Evolutionary conservation across 441 rosid genomes (phyloP), one percentile per base, ranked within the genome.

Genomic region (Corymbia citriodora): DNA sequence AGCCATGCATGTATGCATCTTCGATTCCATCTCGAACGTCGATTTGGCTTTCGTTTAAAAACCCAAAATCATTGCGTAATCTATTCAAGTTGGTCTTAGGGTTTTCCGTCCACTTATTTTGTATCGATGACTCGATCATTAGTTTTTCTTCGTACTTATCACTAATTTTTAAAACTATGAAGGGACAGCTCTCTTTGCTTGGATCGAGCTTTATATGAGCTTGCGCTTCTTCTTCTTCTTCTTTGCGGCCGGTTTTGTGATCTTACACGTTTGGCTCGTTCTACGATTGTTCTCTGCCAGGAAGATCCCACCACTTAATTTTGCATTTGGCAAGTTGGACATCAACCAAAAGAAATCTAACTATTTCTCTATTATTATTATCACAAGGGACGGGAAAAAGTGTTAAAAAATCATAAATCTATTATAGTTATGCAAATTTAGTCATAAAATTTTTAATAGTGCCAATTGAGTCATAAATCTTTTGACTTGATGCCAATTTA

Each of bases 361-460:
- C 45, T 40, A 40, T 40, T 40, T 40, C 45, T 40, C 10, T 55
- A 9, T 68, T 31, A n/a, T 8, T 15, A 68, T 16, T 16, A 6
- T 68, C 21, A 16, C 0, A 0, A n/a, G 6, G 21, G 40, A 31
- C 16, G 0, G 6, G 45, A 40, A 40, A 40, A 40, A 40, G 45
- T 40, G 45, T 40, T 5, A 40, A 40, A 40, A 40, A 40, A 40
- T 40, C 45, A 40, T 40, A 40, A 40, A 40, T 5, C 45, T 40
- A 40, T 40, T 40, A 40, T 40, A 40, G 5, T 40, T 40, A 6
- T 40, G 45, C 45, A 40, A 40, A 40, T 40, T 40, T 40, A 40
- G 45, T 40, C 45, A 5, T 40, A 40, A 40, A 40, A 40, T 6
- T 40, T 40, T 40, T 5, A 40, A 40, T 40, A 40, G 45, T 40